Conservation (phyloP, 257 asterid genomes). For the Nicotiana knightiana region DNA sequence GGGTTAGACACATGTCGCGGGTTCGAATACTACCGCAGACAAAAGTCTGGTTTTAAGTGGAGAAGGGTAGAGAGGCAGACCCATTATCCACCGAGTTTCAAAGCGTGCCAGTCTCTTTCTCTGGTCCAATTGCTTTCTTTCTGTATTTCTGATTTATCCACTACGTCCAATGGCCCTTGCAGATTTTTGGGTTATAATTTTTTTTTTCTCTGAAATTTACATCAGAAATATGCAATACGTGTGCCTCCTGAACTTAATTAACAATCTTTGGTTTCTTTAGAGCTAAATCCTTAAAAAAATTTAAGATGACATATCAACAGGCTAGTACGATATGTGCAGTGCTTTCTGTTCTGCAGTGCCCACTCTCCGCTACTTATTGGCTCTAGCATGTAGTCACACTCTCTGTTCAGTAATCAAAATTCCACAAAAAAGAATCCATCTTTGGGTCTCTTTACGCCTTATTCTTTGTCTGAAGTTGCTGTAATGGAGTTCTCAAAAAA, state of each 20-base stretch:
- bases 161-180: neutral
- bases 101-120: neutral
- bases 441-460: neutral
- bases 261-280: neutral
- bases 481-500: too few relatives aligned
- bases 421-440: neutral
- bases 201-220: neutral
- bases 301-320: neutral
- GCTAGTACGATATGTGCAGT: neutral
- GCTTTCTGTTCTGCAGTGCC: neutral
- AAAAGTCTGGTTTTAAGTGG: neutral
- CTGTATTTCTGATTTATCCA: too few relatives aligned
- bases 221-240: neutral
- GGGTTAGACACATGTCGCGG: neutral
- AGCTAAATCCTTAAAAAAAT: neutral
- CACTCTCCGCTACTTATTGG: neutral
- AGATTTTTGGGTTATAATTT: neutral
- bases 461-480: neutral
- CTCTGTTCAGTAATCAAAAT: neutral
- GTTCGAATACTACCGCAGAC: neutral
- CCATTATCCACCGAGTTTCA: neutral
- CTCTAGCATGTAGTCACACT: neutral
- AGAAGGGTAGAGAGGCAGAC: neutral
- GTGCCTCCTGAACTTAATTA: neutral
- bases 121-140: too few relatives aligned